Conservation (phyloP, 805 yeast species). For the Cyberlindnera suaveolens region DNA sequence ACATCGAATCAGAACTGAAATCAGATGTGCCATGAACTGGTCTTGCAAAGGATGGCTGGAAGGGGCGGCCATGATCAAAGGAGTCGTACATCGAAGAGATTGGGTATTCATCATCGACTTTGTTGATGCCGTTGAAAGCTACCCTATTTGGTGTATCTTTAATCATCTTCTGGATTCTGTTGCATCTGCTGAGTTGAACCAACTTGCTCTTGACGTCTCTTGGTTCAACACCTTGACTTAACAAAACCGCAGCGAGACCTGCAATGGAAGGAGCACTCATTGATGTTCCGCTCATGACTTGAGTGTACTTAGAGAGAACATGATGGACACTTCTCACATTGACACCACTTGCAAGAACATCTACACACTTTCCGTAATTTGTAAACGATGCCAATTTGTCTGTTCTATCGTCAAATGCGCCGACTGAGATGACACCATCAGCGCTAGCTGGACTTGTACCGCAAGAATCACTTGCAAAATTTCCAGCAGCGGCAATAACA, state of each 20-base stretch:
- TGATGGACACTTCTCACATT: conserved; percentile 51
- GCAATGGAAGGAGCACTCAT: conserved; percentile 77
- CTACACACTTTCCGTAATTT: conserved; percentile 94
- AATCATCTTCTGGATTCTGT: conserved; percentile 37
- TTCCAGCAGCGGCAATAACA: conserved; percentile 84
- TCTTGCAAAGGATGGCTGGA: background rate
- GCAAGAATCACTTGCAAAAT: conserved; percentile 73
- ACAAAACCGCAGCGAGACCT: conserved; percentile 52
- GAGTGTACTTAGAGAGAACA: conserved; percentile 13
- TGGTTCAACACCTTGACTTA: conserved; percentile 44
- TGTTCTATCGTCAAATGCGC: conserved; percentile 74
- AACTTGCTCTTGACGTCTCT: conserved; percentile 36
- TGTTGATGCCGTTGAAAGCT: conserved; percentile 31
- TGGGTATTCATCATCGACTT: conserved; percentile 25
- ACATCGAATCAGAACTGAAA: background rate
- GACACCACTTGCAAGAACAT: conserved; percentile 79
- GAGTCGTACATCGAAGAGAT: conserved; percentile 6
- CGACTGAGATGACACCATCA: conserved; percentile 66
- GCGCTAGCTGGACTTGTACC: conserved; percentile 83
- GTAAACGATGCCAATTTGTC: conserved; percentile 72
- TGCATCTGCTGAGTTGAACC: conserved; percentile 32
- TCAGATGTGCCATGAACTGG: background rate
- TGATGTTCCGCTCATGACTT: conserved; percentile 63
- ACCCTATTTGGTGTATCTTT: conserved; percentile 55
- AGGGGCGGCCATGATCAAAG: background rate